Percentiles rank a stretch among this genome's conserved stretches.
Conservation (phyloP, 2,329 filamentous ascomycete species). For the Madurella fahalii region DNA sequence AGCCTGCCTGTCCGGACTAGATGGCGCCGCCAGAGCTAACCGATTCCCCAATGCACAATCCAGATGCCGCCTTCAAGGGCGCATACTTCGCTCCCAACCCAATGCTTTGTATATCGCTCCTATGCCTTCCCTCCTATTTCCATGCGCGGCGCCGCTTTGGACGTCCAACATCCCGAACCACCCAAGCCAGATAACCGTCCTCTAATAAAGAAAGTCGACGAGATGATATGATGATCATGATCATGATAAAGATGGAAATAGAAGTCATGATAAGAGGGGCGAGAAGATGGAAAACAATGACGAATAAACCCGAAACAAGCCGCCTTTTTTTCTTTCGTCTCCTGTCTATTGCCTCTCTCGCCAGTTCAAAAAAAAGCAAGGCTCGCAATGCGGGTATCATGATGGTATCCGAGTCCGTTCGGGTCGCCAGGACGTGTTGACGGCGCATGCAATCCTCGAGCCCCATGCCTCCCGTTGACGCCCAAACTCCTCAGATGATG, state of each 20-base stretch:
- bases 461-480: neutral
- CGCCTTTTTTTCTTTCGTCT: conserved; percentile 17
- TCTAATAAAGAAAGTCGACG: too few species aligned
- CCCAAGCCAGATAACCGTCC: too few species aligned
- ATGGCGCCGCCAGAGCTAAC: neutral
- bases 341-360: conserved; percentile 17
- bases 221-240: too few species aligned
- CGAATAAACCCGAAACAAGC: neutral
- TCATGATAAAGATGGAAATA: neutral
- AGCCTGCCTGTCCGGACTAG: neutral
- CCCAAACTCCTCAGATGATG: conserved; percentile 7
- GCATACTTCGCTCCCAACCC: neutral
- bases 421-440: conserved; percentile 14
- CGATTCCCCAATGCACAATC: neutral
- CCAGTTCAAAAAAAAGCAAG: conserved; percentile 11
- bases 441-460: conserved; percentile 8
- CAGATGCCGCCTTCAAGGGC: neutral
- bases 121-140: too few species aligned
- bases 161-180: too few species aligned
- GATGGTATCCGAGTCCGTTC: conserved; percentile 8
- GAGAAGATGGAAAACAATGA: neutral
- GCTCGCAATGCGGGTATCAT: conserved; percentile 21
- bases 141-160: too few species aligned
- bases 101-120: neutral
- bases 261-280: neutral